These are phyloP conservation scores for Alternaria arbusti DNA, from an alignment of 2,329 filamentous ascomycete genomes.

Conservation along the genomic window DNA sequence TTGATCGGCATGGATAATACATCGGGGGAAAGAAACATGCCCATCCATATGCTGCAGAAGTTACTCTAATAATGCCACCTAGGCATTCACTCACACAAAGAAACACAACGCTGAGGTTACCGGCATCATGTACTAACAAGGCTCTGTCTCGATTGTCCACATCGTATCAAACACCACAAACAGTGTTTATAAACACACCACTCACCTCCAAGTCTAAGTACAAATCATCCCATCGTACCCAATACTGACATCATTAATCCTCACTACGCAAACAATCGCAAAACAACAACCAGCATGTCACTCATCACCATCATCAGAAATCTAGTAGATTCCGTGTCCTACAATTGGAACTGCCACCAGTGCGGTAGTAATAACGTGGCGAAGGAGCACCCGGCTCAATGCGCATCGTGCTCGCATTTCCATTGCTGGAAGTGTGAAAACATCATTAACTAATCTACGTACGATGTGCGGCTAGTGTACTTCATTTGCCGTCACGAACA, in stretches of 20 bases:
- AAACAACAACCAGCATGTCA: neutral
- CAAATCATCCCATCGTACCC: neutral
- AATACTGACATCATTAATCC: neutral
- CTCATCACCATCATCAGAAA: neutral
- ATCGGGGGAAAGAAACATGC: neutral
- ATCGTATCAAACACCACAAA: neutral
- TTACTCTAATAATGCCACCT: neutral
- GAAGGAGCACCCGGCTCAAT: neutral
- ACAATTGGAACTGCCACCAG: slow-evolving; percentile 1
- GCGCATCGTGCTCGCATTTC: neutral
- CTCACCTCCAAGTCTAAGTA: neutral
- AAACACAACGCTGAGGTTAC: neutral
- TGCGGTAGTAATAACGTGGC: neutral
- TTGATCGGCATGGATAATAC: neutral
- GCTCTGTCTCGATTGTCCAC: neutral
- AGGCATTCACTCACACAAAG: neutral
- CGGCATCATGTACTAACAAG: neutral
- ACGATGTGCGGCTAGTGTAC: neutral
- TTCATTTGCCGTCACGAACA: neutral
- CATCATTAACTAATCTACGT: neutral
- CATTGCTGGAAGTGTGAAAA: slow-evolving; percentile 3
- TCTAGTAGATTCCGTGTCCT: neutral
- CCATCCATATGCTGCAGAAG: neutral
- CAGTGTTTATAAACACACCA: neutral
- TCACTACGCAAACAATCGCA: neutral